A percentile compares a stretch with the other conserved stretches of the same genome.
phyloP scores from a whole-genome alignment of 495 filamentous ascomycete genomes.

The Talaromyces stipitatus region DNA sequence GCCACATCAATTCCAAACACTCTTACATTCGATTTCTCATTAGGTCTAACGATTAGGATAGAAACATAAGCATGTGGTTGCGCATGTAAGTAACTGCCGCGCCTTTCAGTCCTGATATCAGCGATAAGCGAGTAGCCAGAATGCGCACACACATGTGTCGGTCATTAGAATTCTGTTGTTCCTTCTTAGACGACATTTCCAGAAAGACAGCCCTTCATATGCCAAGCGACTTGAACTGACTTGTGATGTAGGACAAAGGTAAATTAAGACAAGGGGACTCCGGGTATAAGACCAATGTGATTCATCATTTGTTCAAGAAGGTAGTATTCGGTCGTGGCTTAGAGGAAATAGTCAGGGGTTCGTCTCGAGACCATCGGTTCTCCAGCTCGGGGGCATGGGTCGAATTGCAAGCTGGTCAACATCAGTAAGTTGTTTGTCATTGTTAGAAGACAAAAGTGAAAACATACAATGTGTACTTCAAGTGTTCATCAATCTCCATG shows the following conservation, averaged over 20 bases:
- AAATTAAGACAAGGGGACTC: neutral
- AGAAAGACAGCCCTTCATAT: neutral
- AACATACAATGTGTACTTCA: constrained; percentile 99
- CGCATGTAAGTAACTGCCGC: neutral
- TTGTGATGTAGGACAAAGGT: neutral
- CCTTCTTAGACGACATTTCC: neutral
- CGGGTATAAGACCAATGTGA: constrained; percentile 4
- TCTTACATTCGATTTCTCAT: neutral
- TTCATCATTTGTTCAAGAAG: constrained; percentile 8
- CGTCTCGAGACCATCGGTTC: constrained; percentile 98
- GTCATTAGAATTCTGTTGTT: constrained; percentile 2
- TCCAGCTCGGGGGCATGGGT: constrained; percentile 92
- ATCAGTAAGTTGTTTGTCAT: constrained; percentile 10
- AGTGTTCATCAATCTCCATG: constrained; percentile 99
- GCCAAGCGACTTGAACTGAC: neutral
- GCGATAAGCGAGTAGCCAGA: neutral
- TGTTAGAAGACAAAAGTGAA: constrained; percentile 1
- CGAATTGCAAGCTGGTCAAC: constrained; percentile 83
- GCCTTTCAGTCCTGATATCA: neutral
- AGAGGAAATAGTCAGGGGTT: constrained; percentile 98
- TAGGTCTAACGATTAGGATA: neutral
- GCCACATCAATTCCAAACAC: neutral
- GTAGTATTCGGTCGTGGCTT: constrained; percentile 36
- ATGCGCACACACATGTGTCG: neutral
- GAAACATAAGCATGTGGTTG: neutral